Evolutionary conservation across 345 rosid genomes (phyloP).

Genomic region (Erodium maritimum): DNA sequence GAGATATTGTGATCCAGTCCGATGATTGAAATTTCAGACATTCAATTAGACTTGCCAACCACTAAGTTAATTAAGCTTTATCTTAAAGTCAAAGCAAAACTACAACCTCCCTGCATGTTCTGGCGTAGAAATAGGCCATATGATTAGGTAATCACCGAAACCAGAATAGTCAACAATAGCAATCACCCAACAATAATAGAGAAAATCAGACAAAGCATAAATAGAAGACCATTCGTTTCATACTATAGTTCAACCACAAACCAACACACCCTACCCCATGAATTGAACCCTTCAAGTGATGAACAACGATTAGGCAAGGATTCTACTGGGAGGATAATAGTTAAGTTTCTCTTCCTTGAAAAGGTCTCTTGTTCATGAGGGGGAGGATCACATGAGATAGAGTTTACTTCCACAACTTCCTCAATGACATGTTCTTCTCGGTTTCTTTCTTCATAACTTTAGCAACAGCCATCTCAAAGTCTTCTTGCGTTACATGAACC

Average conservation of each 20-base stretch:
- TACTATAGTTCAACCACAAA: no score
- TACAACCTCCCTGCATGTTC: no score
- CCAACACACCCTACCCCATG: not conserved
- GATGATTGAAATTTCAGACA: no score
- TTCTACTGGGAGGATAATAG: not conserved
- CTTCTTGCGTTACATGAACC: constrained; percentile 97
- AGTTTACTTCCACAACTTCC: constrained; percentile 89
- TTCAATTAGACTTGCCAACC: no score
- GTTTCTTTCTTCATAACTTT: constrained; percentile 99
- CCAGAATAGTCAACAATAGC: no score
- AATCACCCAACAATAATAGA: not conserved
- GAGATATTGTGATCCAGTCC: no score
- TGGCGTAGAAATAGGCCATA: no score
- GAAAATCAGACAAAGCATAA: not conserved
- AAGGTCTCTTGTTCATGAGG: not conserved
- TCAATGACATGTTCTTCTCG: constrained; percentile 94
- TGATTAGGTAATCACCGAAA: no score
- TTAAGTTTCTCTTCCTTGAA: no score
- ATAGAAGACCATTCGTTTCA: no score
- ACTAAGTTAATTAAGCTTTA: no score
- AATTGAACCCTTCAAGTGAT: not conserved
- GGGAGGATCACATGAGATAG: not conserved
- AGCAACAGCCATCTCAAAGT: constrained; percentile 98
- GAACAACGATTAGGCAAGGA: not conserved
- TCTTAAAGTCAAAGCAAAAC: no score